Evolutionary conservation across 371 early-diverging fungal genomes (phyloP), one percentile per base, ranked within the genome.

Genomic region (Mucor irregularis): DNA sequence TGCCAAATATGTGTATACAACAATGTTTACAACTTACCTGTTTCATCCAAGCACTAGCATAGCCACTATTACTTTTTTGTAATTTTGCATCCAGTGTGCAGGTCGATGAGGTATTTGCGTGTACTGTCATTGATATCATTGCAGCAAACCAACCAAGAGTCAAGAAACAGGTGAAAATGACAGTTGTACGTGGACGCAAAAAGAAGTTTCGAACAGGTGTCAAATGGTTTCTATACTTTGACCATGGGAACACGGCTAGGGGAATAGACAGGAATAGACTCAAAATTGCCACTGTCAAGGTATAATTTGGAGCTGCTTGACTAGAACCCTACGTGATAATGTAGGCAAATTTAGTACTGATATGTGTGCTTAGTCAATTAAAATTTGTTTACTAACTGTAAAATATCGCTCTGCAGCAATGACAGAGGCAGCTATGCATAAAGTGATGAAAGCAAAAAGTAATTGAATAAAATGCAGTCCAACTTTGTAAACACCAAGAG

Each of bases 21-120:
- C n/a, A n/a, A n/a, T n/a, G n/a, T n/a, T n/a, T n/a, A n/a, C n/a
- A 35, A 8, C 21, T 48, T 74, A 78, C 78, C 69, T 78, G 78
- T 44, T 53, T 64, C 3, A 53, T 33, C 78, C 78, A 78, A n/a
- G 66, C 42, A 22, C 44, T 22, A 5, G 38, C 38, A 33, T 77
- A 74, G 11, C 30, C 26, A 14, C 25, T 17, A 33, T 66, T 46
- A 16, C 64, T 13, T 24, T 65, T 60, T 43, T 58, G 24, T 1
- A 64, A 28, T 2, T 44, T 42, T 2, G 37, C 9, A 57, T 69
- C 50, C 19, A 77, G 37, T 14, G 45, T 28, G 39, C 78, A 78
- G 35, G 66, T 51, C 7, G 31, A 49, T 5, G 59, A 49, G 42
- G 64, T 64, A 21, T 56, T 69, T 1, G 71, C 38, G 48, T 78